Conservation (phyloP, 2,329 filamentous ascomycete species). For the Pseudogymnoascus sp. region DNA sequence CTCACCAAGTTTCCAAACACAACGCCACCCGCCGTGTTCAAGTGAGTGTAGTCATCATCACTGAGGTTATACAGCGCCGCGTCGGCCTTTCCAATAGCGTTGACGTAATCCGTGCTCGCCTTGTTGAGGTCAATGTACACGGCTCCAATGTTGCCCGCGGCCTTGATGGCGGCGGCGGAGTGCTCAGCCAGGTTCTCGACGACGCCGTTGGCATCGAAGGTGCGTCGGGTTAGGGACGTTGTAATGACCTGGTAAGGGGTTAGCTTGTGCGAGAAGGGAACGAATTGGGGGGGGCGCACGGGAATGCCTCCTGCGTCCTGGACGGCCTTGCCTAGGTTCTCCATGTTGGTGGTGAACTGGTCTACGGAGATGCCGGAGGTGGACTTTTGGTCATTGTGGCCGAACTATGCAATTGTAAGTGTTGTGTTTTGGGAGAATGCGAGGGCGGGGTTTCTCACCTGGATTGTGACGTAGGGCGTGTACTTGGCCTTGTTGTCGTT, state of each 20-base stretch:
- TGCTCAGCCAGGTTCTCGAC: conserved; percentile 36
- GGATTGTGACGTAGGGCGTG: conserved; percentile 39
- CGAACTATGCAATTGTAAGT: conserved; percentile 28
- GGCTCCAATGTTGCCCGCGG: conserved; percentile 29
- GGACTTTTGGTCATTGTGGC: conserved; percentile 43
- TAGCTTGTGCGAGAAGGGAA: neutral
- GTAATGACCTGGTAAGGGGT: conserved; percentile 31
- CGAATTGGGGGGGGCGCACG: neutral
- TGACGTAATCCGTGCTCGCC: conserved; percentile 38
- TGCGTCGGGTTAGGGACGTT: conserved; percentile 38
- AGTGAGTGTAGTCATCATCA: conserved; percentile 41
- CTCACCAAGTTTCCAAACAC: conserved; percentile 43
- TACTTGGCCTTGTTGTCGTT: conserved; percentile 26
- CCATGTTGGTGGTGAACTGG: conserved; percentile 36
- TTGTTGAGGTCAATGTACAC: conserved; percentile 39
- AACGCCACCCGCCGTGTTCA: conserved; percentile 37
- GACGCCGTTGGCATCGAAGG: conserved; percentile 34
- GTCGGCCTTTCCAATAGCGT: conserved; percentile 37
- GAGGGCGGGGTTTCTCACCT: conserved; percentile 26
- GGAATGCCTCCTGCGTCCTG: conserved; percentile 23
- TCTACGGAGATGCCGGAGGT: conserved; percentile 31
- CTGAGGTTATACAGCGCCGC: conserved; percentile 37
- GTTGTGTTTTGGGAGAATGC: neutral
- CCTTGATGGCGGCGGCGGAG: conserved; percentile 33
- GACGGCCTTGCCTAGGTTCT: conserved; percentile 25